phyloP scores from a whole-genome alignment of 345 rosid species.

The Boechera stricta region DNA sequence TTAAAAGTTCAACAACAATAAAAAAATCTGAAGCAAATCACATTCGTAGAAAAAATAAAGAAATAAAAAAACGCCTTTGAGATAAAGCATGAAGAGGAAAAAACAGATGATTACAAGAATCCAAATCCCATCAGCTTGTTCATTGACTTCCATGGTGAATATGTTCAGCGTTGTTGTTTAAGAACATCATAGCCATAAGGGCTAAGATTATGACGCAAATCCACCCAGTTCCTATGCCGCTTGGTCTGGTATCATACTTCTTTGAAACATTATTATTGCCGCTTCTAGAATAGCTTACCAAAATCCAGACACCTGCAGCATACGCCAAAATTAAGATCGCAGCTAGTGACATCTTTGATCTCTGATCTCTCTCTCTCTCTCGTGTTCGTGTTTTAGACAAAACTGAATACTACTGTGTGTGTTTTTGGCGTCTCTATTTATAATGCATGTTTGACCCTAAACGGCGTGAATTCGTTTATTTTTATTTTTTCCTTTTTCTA shows the following conservation, averaged over 20 bases:
- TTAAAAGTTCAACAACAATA: not conserved
- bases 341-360: conserved; percentile 12
- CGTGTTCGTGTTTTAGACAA: conserved; percentile 3
- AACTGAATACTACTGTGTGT: not conserved
- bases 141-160: not conserved
- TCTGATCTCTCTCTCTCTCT: conserved; percentile 17
- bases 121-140: conserved; percentile 11
- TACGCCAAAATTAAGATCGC: not conserved
- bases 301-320: not conserved
- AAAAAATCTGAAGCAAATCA: not conserved
- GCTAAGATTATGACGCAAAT: conserved; percentile 11
- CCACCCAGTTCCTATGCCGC: conserved; percentile 27
- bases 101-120: not conserved
- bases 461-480: not conserved
- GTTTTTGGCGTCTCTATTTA: not conserved
- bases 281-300: not conserved
- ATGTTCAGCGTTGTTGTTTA: conserved; percentile 6
- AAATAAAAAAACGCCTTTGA: conserved; percentile 5
- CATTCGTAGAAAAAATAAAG: not conserved
- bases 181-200: not conserved
- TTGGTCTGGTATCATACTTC: not conserved
- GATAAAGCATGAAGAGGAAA: conserved; percentile 14
- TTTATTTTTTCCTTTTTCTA: not conserved
- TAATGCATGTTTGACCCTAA: conserved; percentile 10
- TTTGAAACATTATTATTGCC: not conserved